Evolutionary conservation across 2,329 filamentous ascomycete genomes (phyloP), one percentile per base, ranked within the genome.

Genomic region (Fusarium verrucosum): DNA sequence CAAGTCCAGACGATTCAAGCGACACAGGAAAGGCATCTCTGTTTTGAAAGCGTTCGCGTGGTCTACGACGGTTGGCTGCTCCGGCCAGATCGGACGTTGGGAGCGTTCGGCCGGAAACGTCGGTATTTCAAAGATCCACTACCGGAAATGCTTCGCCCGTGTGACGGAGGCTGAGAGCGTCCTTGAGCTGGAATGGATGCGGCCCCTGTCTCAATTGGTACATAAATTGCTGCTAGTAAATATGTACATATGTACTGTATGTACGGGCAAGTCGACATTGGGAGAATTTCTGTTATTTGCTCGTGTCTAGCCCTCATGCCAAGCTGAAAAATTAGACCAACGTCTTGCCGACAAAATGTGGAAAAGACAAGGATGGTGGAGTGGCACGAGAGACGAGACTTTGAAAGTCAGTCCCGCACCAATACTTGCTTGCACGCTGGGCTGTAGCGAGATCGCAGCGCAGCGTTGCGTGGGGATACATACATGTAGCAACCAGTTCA

Each of bases 31-130:
- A 49, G n/a, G 14, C n/a, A 28, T 20, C 25, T 19, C 33, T 19
- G 30, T 40, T 37, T 59, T 19, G n/a, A 28, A 32, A 41, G 33
- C 47, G 33, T 35, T 38, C 35, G 40, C 38, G 46, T 54, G 53
- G 46, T 50, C 40, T 58, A 26, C 23, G 23, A 33, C 49, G 54
- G 47, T 46, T 53, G 51, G 38, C 51, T 46, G 35, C 20, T 36
- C 26, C 32, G 36, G 44, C 58, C 49, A 55, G 59, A 64, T 64
- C 66, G 55, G 53, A 57, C 43, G 46, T 64, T 40, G 36, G 40
- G 26, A 41, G 45, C 46, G 53, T 61, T 61, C 66, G 65, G 51
- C 69, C 69, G 69, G 69, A 71, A 71, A 57, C 62, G 62, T 71
- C 69, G 69, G 69, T 55, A 50, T 32, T 42, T 28, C 40, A 23